Percentiles rank a stretch among this genome's conserved stretches.
These are phyloP conservation scores for Trichoderma hamatum DNA, from an alignment of 2,329 filamentous ascomycete genomes.

Conservation along the genomic window DNA sequence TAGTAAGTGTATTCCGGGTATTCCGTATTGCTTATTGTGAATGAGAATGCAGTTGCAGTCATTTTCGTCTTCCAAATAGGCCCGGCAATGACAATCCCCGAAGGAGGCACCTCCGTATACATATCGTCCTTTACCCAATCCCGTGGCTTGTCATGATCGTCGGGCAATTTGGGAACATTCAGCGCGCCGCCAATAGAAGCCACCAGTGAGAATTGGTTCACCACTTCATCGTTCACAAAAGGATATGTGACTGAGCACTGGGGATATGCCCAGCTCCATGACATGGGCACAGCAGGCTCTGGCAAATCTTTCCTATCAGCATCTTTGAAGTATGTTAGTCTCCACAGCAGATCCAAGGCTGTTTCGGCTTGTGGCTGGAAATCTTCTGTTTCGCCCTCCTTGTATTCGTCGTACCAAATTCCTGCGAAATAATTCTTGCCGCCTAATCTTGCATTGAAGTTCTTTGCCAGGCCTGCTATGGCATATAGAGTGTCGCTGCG, in stretches of 20 bases:
- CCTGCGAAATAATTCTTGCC: slow-evolving; percentile 21
- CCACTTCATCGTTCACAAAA: slow-evolving; percentile 13
- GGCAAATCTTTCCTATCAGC: background rate
- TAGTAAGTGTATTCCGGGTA: slow-evolving; percentile 17
- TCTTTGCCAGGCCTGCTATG: slow-evolving; percentile 22
- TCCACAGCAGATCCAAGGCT: slow-evolving; percentile 14
- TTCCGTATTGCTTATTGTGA: slow-evolving; percentile 14
- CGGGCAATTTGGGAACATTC: slow-evolving; percentile 19
- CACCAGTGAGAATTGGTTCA: background rate
- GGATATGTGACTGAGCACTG: slow-evolving; percentile 18
- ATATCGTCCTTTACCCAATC: slow-evolving; percentile 21
- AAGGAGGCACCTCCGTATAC: slow-evolving; percentile 21
- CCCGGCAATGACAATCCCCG: background rate
- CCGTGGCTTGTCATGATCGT: slow-evolving; percentile 6
- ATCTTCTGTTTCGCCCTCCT: background rate
- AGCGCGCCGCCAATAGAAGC: background rate
- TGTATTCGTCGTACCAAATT: slow-evolving; percentile 14
- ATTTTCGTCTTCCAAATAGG: slow-evolving; percentile 21
- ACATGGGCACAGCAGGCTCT: slow-evolving; percentile 11
- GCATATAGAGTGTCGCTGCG: slow-evolving; percentile 24
- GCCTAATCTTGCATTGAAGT: slow-evolving; percentile 10
- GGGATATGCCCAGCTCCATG: slow-evolving; percentile 24
- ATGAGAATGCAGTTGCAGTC: background rate
- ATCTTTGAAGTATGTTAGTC: slow-evolving; percentile 7
- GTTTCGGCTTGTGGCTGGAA: background rate